These are phyloP conservation scores for Evernia prunastri DNA, from an alignment of 495 filamentous ascomycete genomes.

Conservation along the genomic window DNA sequence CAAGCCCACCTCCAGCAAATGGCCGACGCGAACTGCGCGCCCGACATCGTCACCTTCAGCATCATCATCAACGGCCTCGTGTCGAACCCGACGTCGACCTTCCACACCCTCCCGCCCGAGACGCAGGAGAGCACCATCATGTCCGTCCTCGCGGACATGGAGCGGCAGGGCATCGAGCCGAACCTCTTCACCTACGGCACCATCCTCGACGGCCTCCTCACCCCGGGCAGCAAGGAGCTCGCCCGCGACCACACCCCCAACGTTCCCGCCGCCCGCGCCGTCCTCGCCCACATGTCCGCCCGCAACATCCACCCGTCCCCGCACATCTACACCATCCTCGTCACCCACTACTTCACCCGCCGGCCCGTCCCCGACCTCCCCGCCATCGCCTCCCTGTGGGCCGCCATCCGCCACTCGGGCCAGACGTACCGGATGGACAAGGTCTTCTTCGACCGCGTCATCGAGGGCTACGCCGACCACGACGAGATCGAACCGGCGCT, in stretches of 20 bases:
- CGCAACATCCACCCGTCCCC: conserved; percentile 45
- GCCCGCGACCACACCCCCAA: conserved; percentile 28
- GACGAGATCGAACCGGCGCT: conserved; percentile 48
- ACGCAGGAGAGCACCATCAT: conserved; percentile 36
- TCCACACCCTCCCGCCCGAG: conserved; percentile 19
- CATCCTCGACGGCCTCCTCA: conserved; percentile 56
- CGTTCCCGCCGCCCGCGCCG: conserved; percentile 45
- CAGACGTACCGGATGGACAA: conserved; percentile 37
- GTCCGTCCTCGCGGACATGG: conserved; percentile 47
- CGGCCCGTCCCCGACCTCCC: conserved; percentile 47
- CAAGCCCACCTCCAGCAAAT: conserved; percentile 44
- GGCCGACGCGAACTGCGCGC: conserved; percentile 36
- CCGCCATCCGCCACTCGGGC: conserved; percentile 28
- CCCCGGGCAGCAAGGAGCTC: conserved; percentile 14
- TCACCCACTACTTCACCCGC: conserved; percentile 57
- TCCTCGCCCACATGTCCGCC: conserved; percentile 54
- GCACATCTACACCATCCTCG: conserved; percentile 63
- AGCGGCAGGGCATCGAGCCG: conserved; percentile 43
- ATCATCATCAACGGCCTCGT: conserved; percentile 48
- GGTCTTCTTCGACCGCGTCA: conserved; percentile 61
- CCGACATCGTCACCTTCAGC: conserved; percentile 49
- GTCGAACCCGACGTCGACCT: conserved; percentile 27
- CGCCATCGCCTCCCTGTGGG: conserved; percentile 50
- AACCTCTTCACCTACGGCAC: conserved; percentile 55
- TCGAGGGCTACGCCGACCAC: conserved; percentile 51